Conservation (phyloP, 2,329 filamentous ascomycete genomes). For the Monilinia vaccinii-corymbosi region DNA sequence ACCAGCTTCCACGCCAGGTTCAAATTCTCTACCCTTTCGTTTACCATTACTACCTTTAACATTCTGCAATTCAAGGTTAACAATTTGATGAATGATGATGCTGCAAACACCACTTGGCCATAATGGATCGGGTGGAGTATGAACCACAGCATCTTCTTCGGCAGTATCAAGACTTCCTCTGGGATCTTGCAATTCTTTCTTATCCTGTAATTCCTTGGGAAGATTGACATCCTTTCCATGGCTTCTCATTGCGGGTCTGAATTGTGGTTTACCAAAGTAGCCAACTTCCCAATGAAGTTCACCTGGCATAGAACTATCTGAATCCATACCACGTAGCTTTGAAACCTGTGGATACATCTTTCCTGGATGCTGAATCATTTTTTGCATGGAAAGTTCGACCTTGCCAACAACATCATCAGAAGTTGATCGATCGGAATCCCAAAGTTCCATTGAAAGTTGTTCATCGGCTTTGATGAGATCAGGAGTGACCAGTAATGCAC, state of each 20-base stretch:
- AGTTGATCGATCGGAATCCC: constrained; percentile 89
- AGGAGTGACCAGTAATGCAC: constrained; percentile 75
- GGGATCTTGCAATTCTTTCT: constrained; percentile 77
- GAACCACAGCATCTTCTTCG: constrained; percentile 74
- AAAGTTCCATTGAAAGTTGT: constrained; percentile 85
- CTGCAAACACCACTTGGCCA: constrained; percentile 90
- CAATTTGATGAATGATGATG: constrained; percentile 85
- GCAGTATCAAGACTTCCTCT: constrained; percentile 65
- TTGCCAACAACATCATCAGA: constrained; percentile 95
- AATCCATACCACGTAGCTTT: constrained; percentile 71
- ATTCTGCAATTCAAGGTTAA: constrained; percentile 86
- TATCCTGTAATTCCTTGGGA: constrained; percentile 62
- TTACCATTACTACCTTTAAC: constrained; percentile 78
- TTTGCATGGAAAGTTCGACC: constrained; percentile 85
- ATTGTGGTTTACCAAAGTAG: constrained; percentile 85
- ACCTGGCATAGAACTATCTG: constrained; percentile 82
- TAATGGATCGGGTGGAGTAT: constrained; percentile 89
- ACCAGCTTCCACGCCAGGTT: constrained; percentile 76
- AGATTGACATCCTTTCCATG: constrained; percentile 76
- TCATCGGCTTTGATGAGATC: constrained; percentile 92
- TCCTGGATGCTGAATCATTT: constrained; percentile 88
- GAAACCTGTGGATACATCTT: constrained; percentile 88
- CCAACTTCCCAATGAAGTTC: constrained; percentile 95
- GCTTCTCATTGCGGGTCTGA: constrained; percentile 74
- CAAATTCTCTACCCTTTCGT: constrained; percentile 76